phyloP scores from a whole-genome alignment of 2,329 filamentous ascomycete genomes.

The Penicillium vulpinum region DNA sequence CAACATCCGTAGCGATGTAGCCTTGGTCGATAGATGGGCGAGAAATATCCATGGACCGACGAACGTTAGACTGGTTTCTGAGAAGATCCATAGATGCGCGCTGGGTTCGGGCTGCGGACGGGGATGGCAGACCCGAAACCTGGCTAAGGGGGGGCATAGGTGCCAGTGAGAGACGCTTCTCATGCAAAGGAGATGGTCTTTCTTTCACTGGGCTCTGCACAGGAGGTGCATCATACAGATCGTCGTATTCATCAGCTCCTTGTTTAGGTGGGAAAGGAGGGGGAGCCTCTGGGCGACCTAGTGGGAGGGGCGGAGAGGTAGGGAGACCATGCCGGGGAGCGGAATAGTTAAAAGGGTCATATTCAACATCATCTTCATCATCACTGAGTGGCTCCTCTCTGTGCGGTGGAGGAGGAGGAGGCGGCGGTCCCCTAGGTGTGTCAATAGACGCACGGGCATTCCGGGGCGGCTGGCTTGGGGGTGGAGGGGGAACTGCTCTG shows the following conservation, averaged over 20 bases:
- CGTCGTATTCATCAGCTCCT: slow-evolving; percentile 44
- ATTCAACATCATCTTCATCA: slow-evolving; percentile 55
- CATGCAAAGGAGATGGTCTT: slow-evolving; percentile 33
- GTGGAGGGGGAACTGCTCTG: slow-evolving; percentile 63
- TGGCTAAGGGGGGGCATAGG: slow-evolving; percentile 48
- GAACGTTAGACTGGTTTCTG: slow-evolving; percentile 51
- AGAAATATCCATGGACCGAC: slow-evolving; percentile 71
- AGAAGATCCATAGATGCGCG: slow-evolving; percentile 67
- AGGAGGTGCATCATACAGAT: slow-evolving; percentile 49
- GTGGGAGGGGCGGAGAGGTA: slow-evolving; percentile 19
- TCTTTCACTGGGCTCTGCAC: slow-evolving; percentile 36
- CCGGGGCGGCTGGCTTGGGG: slow-evolving; percentile 60
- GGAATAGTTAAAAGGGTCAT: slow-evolving; percentile 55
- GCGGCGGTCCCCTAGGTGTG: slow-evolving; percentile 35
- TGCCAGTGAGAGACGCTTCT: slow-evolving; percentile 47
- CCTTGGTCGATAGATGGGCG: slow-evolving; percentile 75
- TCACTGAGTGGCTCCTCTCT: slow-evolving; percentile 43
- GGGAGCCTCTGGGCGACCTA: slow-evolving; percentile 27
- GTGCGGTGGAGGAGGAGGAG: slow-evolving; percentile 49
- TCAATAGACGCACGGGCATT: slow-evolving; percentile 43
- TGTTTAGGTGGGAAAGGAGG: slow-evolving; percentile 30
- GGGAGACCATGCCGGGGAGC: slow-evolving; percentile 37
- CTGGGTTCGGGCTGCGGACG: slow-evolving; percentile 45
- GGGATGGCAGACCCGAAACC: slow-evolving; percentile 41
- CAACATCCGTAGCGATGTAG: slow-evolving; percentile 84